Conservation (phyloP, 257 asterid species). For the Nemophila menziesii region DNA sequence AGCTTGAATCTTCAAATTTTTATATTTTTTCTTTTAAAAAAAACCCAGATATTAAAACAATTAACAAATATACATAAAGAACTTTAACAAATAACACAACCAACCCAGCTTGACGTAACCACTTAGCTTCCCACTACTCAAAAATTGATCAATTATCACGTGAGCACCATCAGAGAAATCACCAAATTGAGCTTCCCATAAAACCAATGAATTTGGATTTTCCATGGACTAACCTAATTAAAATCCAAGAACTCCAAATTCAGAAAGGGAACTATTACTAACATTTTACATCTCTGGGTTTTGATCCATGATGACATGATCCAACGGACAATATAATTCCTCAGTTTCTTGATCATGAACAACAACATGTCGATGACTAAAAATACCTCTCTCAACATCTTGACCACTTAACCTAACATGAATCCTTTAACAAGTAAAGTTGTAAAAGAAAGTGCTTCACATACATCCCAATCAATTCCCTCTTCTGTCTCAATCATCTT, state of each 20-base stretch:
- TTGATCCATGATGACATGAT: conserved; percentile 79
- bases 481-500: no score
- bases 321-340: conserved; percentile 73
- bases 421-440: no score
- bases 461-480: no score
- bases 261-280: conserved; percentile 96
- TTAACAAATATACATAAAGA: no score
- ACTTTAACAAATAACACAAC: conserved; percentile 78
- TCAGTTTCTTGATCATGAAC: conserved; percentile 95
- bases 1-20: no score
- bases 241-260: conserved; percentile 88
- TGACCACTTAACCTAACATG: conserved; percentile 99
- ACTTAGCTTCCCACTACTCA: conserved; percentile 97
- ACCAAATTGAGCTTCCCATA: conserved; percentile 98
- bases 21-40: no score
- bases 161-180: conserved; percentile 92
- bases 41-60: no score
- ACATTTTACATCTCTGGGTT: conserved; percentile 96
- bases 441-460: no score
- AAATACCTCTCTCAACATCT: conserved; percentile 98
- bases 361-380: conserved; percentile 92
- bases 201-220: conserved; percentile 81
- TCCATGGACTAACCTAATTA: conserved; percentile 96
- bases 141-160: conserved; percentile 86
- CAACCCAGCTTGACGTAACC: conserved; percentile 90